phyloP scores from a whole-genome alignment of 441 rosid genomes.

The Macaranga tanarius region DNA sequence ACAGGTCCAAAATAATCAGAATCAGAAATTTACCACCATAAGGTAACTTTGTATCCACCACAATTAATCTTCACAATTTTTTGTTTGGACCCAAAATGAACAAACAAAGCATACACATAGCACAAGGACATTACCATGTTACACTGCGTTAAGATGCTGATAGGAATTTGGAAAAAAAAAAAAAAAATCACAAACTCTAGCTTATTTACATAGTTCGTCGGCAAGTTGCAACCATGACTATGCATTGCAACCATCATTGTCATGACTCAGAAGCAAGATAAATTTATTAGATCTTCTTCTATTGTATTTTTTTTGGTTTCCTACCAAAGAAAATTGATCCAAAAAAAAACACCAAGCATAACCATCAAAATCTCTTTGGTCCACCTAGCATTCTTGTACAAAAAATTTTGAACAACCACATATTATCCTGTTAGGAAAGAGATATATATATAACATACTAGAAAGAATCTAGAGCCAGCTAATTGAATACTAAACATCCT shows the following conservation, averaged over 20 bases:
- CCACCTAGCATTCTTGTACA: neutral
- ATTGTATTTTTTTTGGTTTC: neutral
- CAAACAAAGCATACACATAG: neutral
- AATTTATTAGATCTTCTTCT: neutral
- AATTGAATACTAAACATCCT: neutral
- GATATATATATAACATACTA: no score
- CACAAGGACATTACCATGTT: neutral
- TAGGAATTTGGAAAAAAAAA: neutral
- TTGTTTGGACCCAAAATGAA: neutral
- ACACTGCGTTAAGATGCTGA: neutral
- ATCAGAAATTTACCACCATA: no score
- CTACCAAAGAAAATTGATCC: neutral
- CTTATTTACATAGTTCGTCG: neutral
- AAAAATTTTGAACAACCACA: neutral
- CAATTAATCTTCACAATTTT: neutral
- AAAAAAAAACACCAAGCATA: neutral
- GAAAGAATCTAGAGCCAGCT: no score
- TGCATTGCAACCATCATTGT: neutral
- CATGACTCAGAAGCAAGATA: neutral
- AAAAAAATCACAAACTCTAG: neutral
- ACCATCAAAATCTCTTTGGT: neutral
- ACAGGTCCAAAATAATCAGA: neutral
- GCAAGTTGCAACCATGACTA: neutral
- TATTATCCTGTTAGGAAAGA: neutral
- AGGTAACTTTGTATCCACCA: slow-evolving; percentile 1